phyloP scores from a whole-genome alignment of 257 asterid species.

The Haberlea rhodopensis region DNA sequence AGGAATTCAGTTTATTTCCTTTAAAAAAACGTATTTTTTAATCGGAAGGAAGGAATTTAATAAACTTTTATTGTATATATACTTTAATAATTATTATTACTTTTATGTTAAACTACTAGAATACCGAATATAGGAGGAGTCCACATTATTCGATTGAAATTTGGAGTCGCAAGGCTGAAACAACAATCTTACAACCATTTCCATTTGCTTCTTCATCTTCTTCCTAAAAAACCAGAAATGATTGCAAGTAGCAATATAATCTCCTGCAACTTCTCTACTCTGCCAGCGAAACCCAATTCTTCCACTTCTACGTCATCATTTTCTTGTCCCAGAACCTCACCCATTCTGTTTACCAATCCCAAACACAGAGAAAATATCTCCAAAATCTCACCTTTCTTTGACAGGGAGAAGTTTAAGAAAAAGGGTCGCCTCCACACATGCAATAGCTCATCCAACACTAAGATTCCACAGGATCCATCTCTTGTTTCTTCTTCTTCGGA shows the following conservation, averaged over 20 bases:
- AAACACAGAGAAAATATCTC: constrained; percentile 4
- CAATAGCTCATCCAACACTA: constrained; percentile 42
- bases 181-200: too few species aligned
- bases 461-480: constrained; percentile 46
- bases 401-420: constrained; percentile 15
- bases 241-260: constrained; percentile 41
- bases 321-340: constrained; percentile 23
- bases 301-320: constrained; percentile 16
- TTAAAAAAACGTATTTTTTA: too few species aligned
- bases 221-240: too few species aligned
- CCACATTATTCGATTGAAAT: too few species aligned
- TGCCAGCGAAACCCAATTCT: constrained; percentile 28
- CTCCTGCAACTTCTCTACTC: constrained; percentile 52
- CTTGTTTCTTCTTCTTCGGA: constrained; percentile 27
- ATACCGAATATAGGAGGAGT: too few species aligned
- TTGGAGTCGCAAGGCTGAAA: too few species aligned
- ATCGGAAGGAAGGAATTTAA: too few species aligned
- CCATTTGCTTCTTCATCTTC: too few species aligned
- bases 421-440: constrained; percentile 34
- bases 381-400: constrained; percentile 23
- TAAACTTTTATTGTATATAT: too few species aligned
- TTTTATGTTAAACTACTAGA: too few species aligned
- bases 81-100: too few species aligned
- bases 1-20: too few species aligned
- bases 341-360: neutral